Percentiles rank a stretch among this genome's conserved stretches.
phyloP scores from a whole-genome alignment of 1,139 yeast genomes.

The Saccharomyces hybrid region DNA sequence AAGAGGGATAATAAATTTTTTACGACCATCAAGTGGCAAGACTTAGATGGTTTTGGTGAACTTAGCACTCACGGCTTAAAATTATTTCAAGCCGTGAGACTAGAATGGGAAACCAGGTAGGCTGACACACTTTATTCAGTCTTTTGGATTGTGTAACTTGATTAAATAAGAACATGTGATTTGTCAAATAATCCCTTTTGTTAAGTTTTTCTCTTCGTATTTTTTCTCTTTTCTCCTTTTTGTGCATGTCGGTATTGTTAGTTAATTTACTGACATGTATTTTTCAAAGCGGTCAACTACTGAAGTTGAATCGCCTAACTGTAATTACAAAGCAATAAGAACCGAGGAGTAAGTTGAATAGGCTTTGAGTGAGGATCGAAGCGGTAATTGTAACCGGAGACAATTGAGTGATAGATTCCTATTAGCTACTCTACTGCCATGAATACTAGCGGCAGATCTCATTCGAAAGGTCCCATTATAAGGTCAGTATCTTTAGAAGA shows the following conservation, averaged over 20 bases:
- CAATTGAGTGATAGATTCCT: background rate
- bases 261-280: background rate
- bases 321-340: background rate
- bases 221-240: background rate
- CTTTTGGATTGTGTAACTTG: background rate
- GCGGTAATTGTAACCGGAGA: background rate
- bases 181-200: background rate
- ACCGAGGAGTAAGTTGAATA: background rate
- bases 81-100: conserved; percentile 43
- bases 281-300: background rate
- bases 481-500: background rate
- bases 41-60: conserved; percentile 68
- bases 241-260: background rate
- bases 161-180: background rate
- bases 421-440: background rate
- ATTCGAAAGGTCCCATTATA: background rate
- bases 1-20: conserved; percentile 17
- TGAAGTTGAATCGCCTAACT: background rate
- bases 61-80: conserved; percentile 45
- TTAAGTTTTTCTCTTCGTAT: background rate
- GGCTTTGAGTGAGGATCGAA: background rate
- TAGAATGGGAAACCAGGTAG: conserved; percentile 12
- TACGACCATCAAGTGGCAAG: conserved; percentile 41
- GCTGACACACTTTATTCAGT: background rate
- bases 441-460: background rate